Conservation (phyloP, 202 grass and related monocot genomes). For the Schoenoplectus tabernaemontani region DNA sequence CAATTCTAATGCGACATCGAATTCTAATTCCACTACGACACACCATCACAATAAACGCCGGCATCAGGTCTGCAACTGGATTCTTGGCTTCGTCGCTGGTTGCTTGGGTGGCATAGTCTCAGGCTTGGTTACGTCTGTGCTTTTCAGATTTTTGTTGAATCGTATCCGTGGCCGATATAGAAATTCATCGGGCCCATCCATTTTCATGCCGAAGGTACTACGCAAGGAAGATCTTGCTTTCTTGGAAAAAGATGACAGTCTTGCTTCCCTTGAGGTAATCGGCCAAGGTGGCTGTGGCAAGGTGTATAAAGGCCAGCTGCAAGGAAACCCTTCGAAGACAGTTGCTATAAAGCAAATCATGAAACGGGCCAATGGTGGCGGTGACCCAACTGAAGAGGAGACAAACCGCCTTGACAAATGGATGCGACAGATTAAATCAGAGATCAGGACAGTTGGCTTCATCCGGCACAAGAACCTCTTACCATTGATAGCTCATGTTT, state of each 20-base stretch:
- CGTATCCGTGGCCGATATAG: conserved; percentile 49
- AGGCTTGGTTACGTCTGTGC: conserved; percentile 30
- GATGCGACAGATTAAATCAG: conserved; percentile 82
- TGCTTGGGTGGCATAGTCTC: conserved; percentile 38
- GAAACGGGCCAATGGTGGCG: conserved; percentile 5
- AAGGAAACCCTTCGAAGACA: conserved; percentile 27
- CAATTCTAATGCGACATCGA: neutral
- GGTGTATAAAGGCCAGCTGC: conserved; percentile 67
- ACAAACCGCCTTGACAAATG: conserved; percentile 71
- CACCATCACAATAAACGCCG: conserved; percentile 18
- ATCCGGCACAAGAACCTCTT: conserved; percentile 92
- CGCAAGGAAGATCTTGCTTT: conserved; percentile 46
- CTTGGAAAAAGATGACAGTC: conserved; percentile 65
- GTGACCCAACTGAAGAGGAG: conserved; percentile 57
- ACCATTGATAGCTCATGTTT: conserved; percentile 61
- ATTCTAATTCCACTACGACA: conserved; percentile 12
- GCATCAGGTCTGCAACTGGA: conserved; percentile 47
- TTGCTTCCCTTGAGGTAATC: conserved; percentile 48
- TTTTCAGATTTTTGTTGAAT: conserved; percentile 67
- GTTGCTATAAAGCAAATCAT: conserved; percentile 84
- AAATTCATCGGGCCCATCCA: conserved; percentile 23
- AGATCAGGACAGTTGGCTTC: conserved; percentile 75
- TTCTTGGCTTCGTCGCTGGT: conserved; percentile 52
- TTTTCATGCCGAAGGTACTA: conserved; percentile 81
- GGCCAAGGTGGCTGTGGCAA: conserved; percentile 77